These are phyloP conservation scores for Exsudoporus floridanus DNA, from an alignment of 1,284 basidiomycete species.

Conservation along the genomic window DNA sequence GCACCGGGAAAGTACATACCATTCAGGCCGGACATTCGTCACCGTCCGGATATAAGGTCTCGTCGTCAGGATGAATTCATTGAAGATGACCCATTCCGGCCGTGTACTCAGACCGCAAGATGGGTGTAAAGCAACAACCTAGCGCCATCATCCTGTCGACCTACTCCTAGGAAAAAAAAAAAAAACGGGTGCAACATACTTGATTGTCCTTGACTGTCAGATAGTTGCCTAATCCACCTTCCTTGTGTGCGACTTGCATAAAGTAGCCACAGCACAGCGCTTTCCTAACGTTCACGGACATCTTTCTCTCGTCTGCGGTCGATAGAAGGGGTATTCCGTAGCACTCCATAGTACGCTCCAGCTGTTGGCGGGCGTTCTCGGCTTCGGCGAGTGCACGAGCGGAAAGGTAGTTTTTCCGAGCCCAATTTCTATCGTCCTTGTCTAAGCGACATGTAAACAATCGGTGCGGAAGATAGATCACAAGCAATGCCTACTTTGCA, in stretches of 20 bases:
- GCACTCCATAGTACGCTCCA: slow-evolving; percentile 94
- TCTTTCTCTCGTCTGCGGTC: slow-evolving; percentile 76
- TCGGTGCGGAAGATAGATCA: neutral
- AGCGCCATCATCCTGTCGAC: slow-evolving; percentile 6
- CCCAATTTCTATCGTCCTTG: slow-evolving; percentile 81
- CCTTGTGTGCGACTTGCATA: slow-evolving; percentile 97
- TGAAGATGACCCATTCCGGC: slow-evolving; percentile 97
- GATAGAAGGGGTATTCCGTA: slow-evolving; percentile 81
- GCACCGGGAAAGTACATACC: slow-evolving; percentile 49
- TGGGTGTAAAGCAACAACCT: slow-evolving; percentile 92
- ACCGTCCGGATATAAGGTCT: slow-evolving; percentile 89
- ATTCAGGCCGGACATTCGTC: slow-evolving; percentile 86
- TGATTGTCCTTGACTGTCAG: slow-evolving; percentile 94
- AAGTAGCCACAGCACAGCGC: slow-evolving; percentile 94
- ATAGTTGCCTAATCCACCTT: slow-evolving; percentile 87
- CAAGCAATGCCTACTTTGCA: slow-evolving; percentile 59
- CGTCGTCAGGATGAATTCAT: slow-evolving; percentile 96
- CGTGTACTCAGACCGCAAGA: slow-evolving; percentile 90
- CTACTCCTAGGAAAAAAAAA: neutral
- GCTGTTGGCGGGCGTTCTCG: slow-evolving; percentile 92
- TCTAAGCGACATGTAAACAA: slow-evolving; percentile 43
- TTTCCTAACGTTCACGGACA: slow-evolving; percentile 80
- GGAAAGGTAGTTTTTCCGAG: slow-evolving; percentile 92
- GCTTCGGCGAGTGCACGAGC: slow-evolving; percentile 85
- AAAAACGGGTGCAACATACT: slow-evolving; percentile 34